These are phyloP conservation scores for Euphrasia confusa DNA, from an alignment of 257 asterid species.

Conservation along the genomic window DNA sequence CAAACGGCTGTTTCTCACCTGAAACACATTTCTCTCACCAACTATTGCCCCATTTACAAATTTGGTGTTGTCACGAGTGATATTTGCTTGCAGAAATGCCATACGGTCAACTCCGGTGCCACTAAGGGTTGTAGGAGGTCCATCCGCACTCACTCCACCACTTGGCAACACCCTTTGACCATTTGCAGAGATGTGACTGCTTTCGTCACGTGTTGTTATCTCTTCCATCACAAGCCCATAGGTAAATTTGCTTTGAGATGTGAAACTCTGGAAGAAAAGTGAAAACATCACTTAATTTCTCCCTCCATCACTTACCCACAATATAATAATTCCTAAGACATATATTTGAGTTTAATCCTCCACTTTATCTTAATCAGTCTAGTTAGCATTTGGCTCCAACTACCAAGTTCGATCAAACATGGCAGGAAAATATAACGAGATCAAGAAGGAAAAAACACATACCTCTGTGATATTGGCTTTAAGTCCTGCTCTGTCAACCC, in stretches of 20 bases:
- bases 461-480: conserved; percentile 96
- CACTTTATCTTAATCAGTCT: neutral
- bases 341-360: neutral
- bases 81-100: conserved; percentile 89
- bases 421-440: conserved; percentile 10
- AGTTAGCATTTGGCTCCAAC: conserved; percentile 6
- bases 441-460: conserved; percentile 15
- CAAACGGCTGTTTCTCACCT: conserved; percentile 38
- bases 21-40: conserved; percentile 93
- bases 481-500: conserved; percentile 95
- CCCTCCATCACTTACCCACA: conserved; percentile 3
- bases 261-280: conserved; percentile 63
- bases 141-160: conserved; percentile 97
- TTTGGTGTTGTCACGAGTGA: conserved; percentile 92
- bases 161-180: conserved; percentile 93
- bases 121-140: conserved; percentile 98
- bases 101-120: conserved; percentile 93
- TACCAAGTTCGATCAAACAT: neutral
- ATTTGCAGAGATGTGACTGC: conserved; percentile 83
- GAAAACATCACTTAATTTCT: conserved; percentile 9
- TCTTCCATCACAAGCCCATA: conserved; percentile 97
- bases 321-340: neutral
- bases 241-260: conserved; percentile 92
- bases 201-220: conserved; percentile 93
- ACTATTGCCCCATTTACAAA: conserved; percentile 89